These are phyloP conservation scores for Filobasidium wieringae DNA, from an alignment of 768 basidiomycete species.

Conservation along the genomic window DNA sequence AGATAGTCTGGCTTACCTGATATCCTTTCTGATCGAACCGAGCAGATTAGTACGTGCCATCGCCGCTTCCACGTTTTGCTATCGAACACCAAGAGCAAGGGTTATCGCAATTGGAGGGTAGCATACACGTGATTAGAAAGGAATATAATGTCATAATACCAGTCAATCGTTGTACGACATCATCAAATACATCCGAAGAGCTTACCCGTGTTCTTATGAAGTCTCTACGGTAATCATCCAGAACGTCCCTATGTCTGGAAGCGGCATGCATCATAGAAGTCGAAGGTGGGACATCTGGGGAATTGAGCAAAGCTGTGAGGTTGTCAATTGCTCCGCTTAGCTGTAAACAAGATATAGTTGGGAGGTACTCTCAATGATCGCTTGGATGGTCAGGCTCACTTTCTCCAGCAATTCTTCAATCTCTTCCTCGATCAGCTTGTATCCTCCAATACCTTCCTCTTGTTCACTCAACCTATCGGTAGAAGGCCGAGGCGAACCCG, in stretches of 20 bases:
- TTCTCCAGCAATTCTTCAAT: constrained; percentile 75
- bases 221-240: constrained; percentile 76
- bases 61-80: constrained; percentile 71
- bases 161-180: too few species aligned
- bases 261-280: constrained; percentile 77
- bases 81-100: too few species aligned
- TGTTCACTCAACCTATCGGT: constrained; percentile 54
- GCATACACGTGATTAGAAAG: too few species aligned
- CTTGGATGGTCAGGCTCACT: constrained; percentile 43
- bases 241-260: constrained; percentile 78
- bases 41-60: constrained; percentile 78
- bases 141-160: too few species aligned
- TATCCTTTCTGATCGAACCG: constrained; percentile 84
- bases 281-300: constrained; percentile 56
- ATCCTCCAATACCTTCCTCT: constrained; percentile 49
- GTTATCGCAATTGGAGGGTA: not conserved
- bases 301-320: constrained; percentile 54
- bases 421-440: constrained; percentile 64
- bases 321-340: constrained; percentile 77
- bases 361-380: not conserved
- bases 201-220: constrained; percentile 70
- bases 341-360: constrained; percentile 40
- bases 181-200: not conserved
- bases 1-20: constrained; percentile 54
- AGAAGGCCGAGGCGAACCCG: constrained; percentile 38